Base-by-base conservation (phyloP, 2,329 filamentous ascomycete genomes). In the Pseudogymnoascus sp. region DNA sequence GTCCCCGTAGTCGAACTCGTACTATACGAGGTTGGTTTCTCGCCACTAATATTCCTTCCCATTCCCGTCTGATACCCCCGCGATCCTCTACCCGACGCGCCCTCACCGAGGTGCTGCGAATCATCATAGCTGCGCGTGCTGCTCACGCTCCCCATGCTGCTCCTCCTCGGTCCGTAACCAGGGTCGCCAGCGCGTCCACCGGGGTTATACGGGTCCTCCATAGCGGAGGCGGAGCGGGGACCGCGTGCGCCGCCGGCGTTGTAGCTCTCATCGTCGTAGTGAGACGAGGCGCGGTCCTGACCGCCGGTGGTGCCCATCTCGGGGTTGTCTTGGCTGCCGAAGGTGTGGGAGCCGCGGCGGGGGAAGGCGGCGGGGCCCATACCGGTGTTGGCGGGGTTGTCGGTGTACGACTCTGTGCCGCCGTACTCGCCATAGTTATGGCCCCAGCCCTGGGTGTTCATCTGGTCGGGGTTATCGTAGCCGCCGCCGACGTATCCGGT, bases 31-130 rank as follows among this genome's bases (percentile, higher is more conserved):
- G 26, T 54, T n/a, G 14, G 11, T n/a, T n/a, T 31, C 47, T 54
- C 47, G 14, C 47, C 47, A 54, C 47, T 34, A 54, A 54, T 54
- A 54, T 54, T 54, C 26, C 47, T 54, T 14, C 47, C 47, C 47
- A 54, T 54, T 10, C 47, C 47, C 47, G 47, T 54, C 47, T 54
- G 47, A 54, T 54, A 54, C 1, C 47, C 47, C 3, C 47, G 47
- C 47, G 47, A 54, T 1, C 47, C 47, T 10, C 47, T 54, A 1
- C 47, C 47, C 8, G 47, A 54, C 26, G 47, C 26, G 1, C 47
- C 47, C n/a, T 54, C 47, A 8, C 47, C 47, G 1, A 54, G 26
- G 47, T 54, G 47, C 47, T 31, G 26, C 47, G 47, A 54, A 31
- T 54, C 47, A 8, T 54, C 47, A 18, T 18, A 54, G 47, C 47